phyloP scores from a whole-genome alignment of 1,284 basidiomycete genomes.

The Vanrija humicola region DNA sequence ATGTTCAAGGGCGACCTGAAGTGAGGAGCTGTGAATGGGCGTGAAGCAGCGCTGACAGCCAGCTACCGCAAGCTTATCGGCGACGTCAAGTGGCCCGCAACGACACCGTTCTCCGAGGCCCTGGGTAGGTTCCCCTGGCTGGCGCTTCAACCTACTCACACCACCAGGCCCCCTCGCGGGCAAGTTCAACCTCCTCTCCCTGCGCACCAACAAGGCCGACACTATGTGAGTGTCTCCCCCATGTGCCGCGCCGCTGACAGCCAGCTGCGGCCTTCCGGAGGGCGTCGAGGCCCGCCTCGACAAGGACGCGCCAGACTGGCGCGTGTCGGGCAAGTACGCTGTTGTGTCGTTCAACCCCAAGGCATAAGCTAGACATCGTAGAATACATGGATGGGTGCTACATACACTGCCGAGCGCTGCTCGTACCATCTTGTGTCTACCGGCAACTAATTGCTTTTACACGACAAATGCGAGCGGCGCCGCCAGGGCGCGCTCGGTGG shows the following conservation, averaged over 20 bases:
- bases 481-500: no score
- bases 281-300: slow-evolving; percentile 39
- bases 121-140: slow-evolving; percentile 58
- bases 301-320: slow-evolving; percentile 36
- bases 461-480: no score
- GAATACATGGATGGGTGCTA: not conserved
- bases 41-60: not conserved
- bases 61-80: slow-evolving; percentile 79
- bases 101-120: slow-evolving; percentile 71
- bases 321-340: slow-evolving; percentile 47
- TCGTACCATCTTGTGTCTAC: no score
- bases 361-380: not conserved
- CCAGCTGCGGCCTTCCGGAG: slow-evolving; percentile 39
- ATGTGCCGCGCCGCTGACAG: not conserved
- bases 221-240: slow-evolving; percentile 56
- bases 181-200: slow-evolving; percentile 71
- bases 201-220: slow-evolving; percentile 95
- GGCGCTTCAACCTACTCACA: slow-evolving; percentile 9
- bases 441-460: no score
- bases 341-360: slow-evolving; percentile 37
- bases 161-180: slow-evolving; percentile 68
- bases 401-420: no score
- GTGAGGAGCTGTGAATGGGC: slow-evolving; percentile 50
- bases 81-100: slow-evolving; percentile 82
- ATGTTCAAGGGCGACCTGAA: slow-evolving; percentile 97